Evolutionary conservation across 306 rosid genomes (phyloP), one percentile per base, ranked within the genome.

Genomic region (Mucuna pruriens): DNA sequence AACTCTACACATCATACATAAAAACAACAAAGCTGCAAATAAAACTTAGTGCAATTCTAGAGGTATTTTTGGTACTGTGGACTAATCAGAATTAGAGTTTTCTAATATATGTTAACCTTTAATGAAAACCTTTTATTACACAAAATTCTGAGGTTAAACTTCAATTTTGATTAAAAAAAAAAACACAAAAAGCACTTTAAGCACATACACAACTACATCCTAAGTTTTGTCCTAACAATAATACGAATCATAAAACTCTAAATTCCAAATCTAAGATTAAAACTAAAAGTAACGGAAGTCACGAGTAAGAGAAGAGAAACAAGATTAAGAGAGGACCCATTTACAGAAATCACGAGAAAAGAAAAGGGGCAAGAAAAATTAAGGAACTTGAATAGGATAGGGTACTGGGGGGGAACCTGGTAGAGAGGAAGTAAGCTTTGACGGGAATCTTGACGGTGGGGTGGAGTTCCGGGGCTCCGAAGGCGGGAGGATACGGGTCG

Each of bases 391-490:
- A 22, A 71, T 2, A 15, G 54, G 42, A 66, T 17, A 10, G 29
- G 31, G 10, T 2, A 12, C 4, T 25, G 51, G 45, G n/a, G n/a
- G 34, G 5, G 38, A 80, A 93, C 98, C 98, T 95, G 80, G 99
- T 95, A 57, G 91, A 95, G 10, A 95, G 94, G 75, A 95, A 95
- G 77, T 78, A 95, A 2, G 98, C 98, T 77, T 95, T 95, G 71
- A 93, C 81, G 60, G 97, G 94, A 54, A 95, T 87, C 81, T 90
- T 91, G 1, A 88, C 90, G 5, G 61, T 23, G 9, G 77, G 91
- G 17, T 85, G 86, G 4, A 73, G 67, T 11, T 89, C 88, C 10
- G 81, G 70, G 44, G 79, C 75, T 57, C 61, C 75, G 1, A 78
- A 82, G 0, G 58, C 87, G 51, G 76, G 52, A 45, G 57, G 83